phyloP scores from a whole-genome alignment of 352 stramenopile genomes.

The Pythium rhizo-oryzae region DNA sequence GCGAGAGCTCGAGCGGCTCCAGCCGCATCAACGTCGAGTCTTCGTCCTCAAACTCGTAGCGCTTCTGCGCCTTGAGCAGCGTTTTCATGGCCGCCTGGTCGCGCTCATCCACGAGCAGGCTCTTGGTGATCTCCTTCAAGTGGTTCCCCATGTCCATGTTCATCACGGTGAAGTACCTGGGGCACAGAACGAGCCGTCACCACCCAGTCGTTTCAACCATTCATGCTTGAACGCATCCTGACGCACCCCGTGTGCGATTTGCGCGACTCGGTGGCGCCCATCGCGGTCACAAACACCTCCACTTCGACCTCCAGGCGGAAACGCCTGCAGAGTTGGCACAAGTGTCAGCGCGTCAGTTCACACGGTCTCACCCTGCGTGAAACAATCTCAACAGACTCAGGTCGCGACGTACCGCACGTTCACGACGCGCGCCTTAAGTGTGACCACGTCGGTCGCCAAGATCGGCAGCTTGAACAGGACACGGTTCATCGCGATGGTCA shows the following conservation, averaged over 20 bases:
- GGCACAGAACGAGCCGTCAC: not conserved
- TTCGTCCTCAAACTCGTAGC: slow-evolving; percentile 56
- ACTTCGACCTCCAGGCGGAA: slow-evolving; percentile 69
- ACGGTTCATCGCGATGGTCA: slow-evolving; percentile 78
- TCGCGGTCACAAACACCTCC: slow-evolving; percentile 52
- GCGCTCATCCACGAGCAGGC: slow-evolving; percentile 46
- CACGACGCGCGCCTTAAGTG: slow-evolving; percentile 58
- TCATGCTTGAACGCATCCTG: not conserved
- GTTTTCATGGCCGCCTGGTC: slow-evolving; percentile 56
- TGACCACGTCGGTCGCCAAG: slow-evolving; percentile 54
- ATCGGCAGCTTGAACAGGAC: slow-evolving; percentile 76
- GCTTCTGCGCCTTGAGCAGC: slow-evolving; percentile 61
- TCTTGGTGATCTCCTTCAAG: slow-evolving; percentile 48
- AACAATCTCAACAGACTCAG: too few species aligned
- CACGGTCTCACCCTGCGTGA: too few species aligned
- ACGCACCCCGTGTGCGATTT: slow-evolving; percentile 60
- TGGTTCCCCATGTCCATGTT: slow-evolving; percentile 50
- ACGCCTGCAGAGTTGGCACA: slow-evolving; percentile 27
- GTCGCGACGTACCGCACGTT: slow-evolving; percentile 52
- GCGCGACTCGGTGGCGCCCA: slow-evolving; percentile 34
- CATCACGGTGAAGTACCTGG: slow-evolving; percentile 61
- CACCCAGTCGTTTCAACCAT: not conserved
- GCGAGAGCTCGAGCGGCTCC: slow-evolving; percentile 40
- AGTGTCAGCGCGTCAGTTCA: too few species aligned
- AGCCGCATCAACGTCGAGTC: slow-evolving; percentile 53